Percentiles rank a stretch among this genome's conserved stretches.
Evolutionary conservation across 495 filamentous ascomycete species (phyloP).

Genomic region (Podospora tetraspora): DNA sequence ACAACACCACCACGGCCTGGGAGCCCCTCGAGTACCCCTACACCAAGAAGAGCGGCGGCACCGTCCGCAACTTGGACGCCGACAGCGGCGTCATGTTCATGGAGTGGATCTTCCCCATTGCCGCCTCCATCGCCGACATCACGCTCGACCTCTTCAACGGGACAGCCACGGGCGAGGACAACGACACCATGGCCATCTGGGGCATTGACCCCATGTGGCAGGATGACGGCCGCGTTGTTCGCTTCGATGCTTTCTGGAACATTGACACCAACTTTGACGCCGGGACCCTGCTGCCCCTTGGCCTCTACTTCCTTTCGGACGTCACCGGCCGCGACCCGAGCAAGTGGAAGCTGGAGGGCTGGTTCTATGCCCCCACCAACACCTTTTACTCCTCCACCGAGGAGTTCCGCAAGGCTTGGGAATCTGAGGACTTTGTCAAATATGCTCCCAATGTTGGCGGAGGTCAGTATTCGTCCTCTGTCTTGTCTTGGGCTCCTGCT

Average conservation of each 20-base stretch:
- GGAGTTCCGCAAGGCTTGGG: slow-evolving; percentile 42
- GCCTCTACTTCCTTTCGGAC: slow-evolving; percentile 38
- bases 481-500: background rate
- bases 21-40: slow-evolving; percentile 39
- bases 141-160: slow-evolving; percentile 32
- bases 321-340: slow-evolving; percentile 43
- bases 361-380: slow-evolving; percentile 42
- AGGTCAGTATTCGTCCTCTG: background rate
- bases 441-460: slow-evolving; percentile 40
- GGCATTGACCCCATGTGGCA: slow-evolving; percentile 39
- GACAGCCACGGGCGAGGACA: slow-evolving; percentile 26
- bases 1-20: slow-evolving; percentile 33
- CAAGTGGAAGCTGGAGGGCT: slow-evolving; percentile 44
- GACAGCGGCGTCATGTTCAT: slow-evolving; percentile 24
- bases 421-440: slow-evolving; percentile 39
- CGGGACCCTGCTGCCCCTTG: slow-evolving; percentile 39
- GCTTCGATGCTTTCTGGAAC: slow-evolving; percentile 41
- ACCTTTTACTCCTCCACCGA: slow-evolving; percentile 43
- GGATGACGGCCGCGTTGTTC: slow-evolving; percentile 37
- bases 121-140: slow-evolving; percentile 24
- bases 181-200: slow-evolving; percentile 38
- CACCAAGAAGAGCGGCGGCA: slow-evolving; percentile 35
- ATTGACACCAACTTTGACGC: slow-evolving; percentile 31
- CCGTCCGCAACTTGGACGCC: slow-evolving; percentile 38
- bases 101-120: slow-evolving; percentile 30